These are phyloP conservation scores for Marchantia polymorpha DNA, from an alignment of 225 moss, liverwort and hornwort genomes.

Conservation along the genomic window DNA sequence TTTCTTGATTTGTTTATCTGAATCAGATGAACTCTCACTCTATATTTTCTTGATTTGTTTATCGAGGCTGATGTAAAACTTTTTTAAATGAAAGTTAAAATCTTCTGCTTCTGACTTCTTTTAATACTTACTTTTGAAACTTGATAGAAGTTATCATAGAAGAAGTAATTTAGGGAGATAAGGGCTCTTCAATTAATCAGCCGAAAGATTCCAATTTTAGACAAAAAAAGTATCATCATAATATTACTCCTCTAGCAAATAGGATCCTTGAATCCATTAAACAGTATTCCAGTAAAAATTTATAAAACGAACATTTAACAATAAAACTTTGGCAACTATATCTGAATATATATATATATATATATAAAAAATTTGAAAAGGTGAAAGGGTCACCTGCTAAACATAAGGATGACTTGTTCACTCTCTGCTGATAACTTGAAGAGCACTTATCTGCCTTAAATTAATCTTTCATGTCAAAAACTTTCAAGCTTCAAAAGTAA, in stretches of 20 bases:
- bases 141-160: conserved; percentile 31
- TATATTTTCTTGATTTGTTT: too few relatives aligned
- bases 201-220: neutral
- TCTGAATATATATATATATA: too few relatives aligned
- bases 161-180: neutral
- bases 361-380: too few relatives aligned
- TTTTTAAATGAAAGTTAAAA: neutral
- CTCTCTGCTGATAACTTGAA: conserved; percentile 72
- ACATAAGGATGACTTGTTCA: conserved; percentile 51
- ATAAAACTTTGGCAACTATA: too few relatives aligned
- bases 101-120: neutral
- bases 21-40: too few relatives aligned
- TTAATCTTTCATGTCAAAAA: neutral
- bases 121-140: too few relatives aligned
- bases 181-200: conserved; percentile 35
- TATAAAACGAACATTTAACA: too few relatives aligned
- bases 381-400: conserved; percentile 33
- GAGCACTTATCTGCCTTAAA: conserved; percentile 59
- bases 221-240: neutral
- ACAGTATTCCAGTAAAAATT: neutral
- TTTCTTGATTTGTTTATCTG: too few relatives aligned
- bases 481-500: neutral
- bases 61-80: neutral
- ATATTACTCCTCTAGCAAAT: neutral
- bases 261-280: neutral